A percentile compares a stretch with the other conserved stretches of the same genome.
These are phyloP conservation scores for Gardenia jasminoides DNA, from an alignment of 257 asterid genomes.

Conservation along the genomic window DNA sequence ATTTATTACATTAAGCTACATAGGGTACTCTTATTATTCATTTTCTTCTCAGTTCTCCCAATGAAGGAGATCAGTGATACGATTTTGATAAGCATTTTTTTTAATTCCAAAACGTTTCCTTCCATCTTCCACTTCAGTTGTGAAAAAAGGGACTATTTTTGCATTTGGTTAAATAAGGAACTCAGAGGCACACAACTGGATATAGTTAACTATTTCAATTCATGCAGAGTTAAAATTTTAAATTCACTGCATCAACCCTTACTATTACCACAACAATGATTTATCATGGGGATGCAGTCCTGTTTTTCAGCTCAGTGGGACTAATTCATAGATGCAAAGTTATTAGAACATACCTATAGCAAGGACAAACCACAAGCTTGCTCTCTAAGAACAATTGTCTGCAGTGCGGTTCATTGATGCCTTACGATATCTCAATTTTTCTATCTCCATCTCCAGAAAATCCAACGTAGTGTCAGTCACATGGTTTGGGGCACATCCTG, in stretches of 20 bases:
- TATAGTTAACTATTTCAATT: background rate
- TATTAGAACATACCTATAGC: background rate
- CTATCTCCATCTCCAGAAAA: slow-evolving; percentile 70
- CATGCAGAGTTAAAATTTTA: background rate
- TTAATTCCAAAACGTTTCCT: background rate
- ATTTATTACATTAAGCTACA: background rate
- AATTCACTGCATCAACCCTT: background rate
- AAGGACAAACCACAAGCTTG: background rate
- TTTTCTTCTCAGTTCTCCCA: too few relatives aligned
- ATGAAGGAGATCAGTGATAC: too few relatives aligned
- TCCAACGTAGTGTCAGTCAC: slow-evolving; percentile 87
- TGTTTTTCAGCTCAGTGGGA: background rate
- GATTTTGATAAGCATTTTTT: background rate
- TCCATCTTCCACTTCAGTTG: background rate
- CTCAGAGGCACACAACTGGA: background rate
- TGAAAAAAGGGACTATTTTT: too few relatives aligned
- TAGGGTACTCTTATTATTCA: background rate
- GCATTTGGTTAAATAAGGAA: background rate
- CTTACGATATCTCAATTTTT: slow-evolving; percentile 56
- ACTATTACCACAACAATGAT: background rate
- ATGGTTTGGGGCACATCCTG: slow-evolving; percentile 89
- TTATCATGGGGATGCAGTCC: too few relatives aligned
- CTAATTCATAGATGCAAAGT: too few relatives aligned
- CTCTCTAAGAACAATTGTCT: slow-evolving; percentile 29
- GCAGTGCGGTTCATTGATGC: slow-evolving; percentile 51